Percentiles rank a stretch among this genome's conserved stretches.
Evolutionary conservation across 257 asterid species (phyloP).

Genomic region (Solanum virginianum): DNA sequence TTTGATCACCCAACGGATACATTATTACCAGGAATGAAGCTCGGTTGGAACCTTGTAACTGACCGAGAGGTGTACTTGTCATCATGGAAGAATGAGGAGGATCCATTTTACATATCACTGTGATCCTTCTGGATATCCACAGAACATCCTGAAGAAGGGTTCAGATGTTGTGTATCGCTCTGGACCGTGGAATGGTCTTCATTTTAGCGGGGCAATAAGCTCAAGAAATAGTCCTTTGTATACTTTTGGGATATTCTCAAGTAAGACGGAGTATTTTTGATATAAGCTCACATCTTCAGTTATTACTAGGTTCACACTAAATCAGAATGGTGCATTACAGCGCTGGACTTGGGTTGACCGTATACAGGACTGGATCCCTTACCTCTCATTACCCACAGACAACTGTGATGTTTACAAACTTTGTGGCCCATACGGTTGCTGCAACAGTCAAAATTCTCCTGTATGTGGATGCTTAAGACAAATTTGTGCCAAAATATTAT

Average conservation of each 20-base stretch:
- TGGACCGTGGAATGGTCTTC: slow-evolving; percentile 26
- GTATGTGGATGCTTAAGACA: slow-evolving; percentile 22
- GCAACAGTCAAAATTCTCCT: slow-evolving; percentile 7
- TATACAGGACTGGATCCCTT: slow-evolving; percentile 12
- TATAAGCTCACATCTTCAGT: neutral
- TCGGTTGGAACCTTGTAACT: neutral
- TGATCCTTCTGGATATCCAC: slow-evolving; percentile 13
- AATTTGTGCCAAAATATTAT: slow-evolving; percentile 13
- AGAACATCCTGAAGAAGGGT: slow-evolving; percentile 1
- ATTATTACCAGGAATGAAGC: slow-evolving; percentile 7
- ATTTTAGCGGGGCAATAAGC: slow-evolving; percentile 6
- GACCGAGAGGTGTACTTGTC: slow-evolving; percentile 2
- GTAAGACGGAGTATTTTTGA: slow-evolving; percentile 7
- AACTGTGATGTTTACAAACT: slow-evolving; percentile 19
- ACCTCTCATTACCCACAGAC: slow-evolving; percentile 9
- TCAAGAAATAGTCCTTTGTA: neutral
- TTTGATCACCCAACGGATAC: slow-evolving; percentile 2
- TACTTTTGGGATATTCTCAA: neutral
- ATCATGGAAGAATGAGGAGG: slow-evolving; percentile 21
- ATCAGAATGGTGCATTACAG: slow-evolving; percentile 8
- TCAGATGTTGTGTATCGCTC: neutral
- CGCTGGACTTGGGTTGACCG: slow-evolving; percentile 19
- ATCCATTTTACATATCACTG: slow-evolving; percentile 14
- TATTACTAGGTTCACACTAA: slow-evolving; percentile 6
- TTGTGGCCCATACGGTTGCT: slow-evolving; percentile 32